Percentiles rank a stretch among this genome's conserved stretches.
Conservation (phyloP, 768 basidiomycete genomes). For the Dendrothele bispora region DNA sequence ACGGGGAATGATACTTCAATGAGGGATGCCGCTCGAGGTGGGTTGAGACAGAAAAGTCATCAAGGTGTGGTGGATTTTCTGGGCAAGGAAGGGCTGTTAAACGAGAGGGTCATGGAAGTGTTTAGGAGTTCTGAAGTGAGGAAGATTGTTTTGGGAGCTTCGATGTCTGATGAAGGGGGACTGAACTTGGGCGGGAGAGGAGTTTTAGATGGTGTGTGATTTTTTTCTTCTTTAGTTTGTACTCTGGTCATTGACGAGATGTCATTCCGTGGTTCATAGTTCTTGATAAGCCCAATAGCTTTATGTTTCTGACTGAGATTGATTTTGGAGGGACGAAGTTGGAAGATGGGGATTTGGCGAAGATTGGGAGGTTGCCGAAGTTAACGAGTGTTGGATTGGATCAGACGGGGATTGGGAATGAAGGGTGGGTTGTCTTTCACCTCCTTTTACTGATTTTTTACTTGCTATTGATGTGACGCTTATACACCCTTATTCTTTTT, state of each 20-base stretch:
- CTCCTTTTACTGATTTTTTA: neutral
- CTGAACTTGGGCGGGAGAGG: constrained; percentile 47
- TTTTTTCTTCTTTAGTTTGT: constrained; percentile 1
- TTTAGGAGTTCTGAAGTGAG: constrained; percentile 48
- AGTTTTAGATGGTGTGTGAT: constrained; percentile 39
- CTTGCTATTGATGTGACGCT: neutral
- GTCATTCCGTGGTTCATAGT: constrained; percentile 34
- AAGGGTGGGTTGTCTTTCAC: constrained; percentile 45
- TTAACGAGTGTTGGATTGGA: constrained; percentile 47
- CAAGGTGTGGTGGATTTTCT: constrained; percentile 41
- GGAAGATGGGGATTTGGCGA: constrained; percentile 46
- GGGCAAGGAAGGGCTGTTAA: constrained; percentile 44
- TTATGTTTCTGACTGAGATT: constrained; percentile 49
- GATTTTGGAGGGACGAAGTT: constrained; percentile 46
- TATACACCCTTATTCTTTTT: constrained; percentile 9
- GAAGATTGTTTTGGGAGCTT: constrained; percentile 43
- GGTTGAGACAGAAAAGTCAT: constrained; percentile 24
- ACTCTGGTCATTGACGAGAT: constrained; percentile 7
- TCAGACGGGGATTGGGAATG: constrained; percentile 58
- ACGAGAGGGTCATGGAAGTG: constrained; percentile 39
- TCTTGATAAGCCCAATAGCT: constrained; percentile 51
- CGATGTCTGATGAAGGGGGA: constrained; percentile 47
- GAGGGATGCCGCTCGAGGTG: neutral
- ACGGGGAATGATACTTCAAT: neutral
- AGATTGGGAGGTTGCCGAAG: constrained; percentile 54